Evolutionary conservation across 73 alveolate genomes (phyloP).

Genomic region (Paraurostyla sp.): DNA sequence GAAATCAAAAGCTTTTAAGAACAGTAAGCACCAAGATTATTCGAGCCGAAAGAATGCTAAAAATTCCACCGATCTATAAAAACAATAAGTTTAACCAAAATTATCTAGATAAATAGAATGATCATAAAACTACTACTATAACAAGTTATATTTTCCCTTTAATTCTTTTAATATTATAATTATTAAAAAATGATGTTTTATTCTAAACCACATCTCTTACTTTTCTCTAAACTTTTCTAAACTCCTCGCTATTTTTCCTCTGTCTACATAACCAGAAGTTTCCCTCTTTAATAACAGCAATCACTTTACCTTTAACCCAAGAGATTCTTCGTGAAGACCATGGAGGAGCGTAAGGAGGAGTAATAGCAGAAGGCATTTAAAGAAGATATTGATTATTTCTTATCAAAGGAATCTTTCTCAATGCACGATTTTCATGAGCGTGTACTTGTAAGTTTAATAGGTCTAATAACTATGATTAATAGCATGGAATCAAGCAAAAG

Average conservation of each 20-base stretch:
- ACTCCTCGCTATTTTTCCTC: too few species aligned
- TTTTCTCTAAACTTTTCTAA: too few species aligned
- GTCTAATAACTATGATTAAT: too few species aligned
- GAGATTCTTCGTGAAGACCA: constrained; percentile 48
- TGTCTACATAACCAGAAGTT: too few species aligned
- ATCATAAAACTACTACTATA: neutral
- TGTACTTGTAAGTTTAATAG: constrained; percentile 31
- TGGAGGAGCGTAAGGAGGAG: constrained; percentile 69
- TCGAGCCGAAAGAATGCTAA: too few species aligned
- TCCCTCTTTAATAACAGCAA: neutral
- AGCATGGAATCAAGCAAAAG: constrained; percentile 58
- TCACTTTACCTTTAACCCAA: neutral
- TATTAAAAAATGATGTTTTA: constrained; percentile 14
- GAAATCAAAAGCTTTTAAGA: neutral
- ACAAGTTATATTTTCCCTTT: neutral
- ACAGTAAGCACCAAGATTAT: neutral
- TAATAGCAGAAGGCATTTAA: constrained; percentile 41
- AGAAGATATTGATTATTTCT: constrained; percentile 67
- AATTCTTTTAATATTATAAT: neutral
- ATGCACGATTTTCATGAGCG: constrained; percentile 74
- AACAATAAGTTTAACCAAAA: too few species aligned
- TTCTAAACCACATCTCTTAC: constrained; percentile 31
- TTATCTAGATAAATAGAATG: neutral
- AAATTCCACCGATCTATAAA: too few species aligned
- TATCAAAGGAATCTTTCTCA: constrained; percentile 58